A percentile compares a stretch with the other conserved stretches of the same genome.
phyloP scores from a whole-genome alignment of 2,329 filamentous ascomycete genomes.

The Tympanopsis confertula region DNA sequence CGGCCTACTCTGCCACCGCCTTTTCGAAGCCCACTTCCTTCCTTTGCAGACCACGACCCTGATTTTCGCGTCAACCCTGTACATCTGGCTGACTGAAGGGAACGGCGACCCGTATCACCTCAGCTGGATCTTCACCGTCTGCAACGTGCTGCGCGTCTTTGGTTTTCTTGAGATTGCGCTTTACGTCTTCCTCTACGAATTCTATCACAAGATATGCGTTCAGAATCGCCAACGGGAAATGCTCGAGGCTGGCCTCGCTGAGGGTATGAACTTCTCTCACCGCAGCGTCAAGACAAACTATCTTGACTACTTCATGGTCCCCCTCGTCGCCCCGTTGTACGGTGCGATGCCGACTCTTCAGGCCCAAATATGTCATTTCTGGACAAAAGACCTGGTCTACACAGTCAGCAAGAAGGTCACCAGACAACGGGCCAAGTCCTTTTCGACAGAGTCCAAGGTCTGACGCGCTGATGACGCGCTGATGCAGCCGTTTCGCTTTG shows the following conservation, averaged over 20 bases:
- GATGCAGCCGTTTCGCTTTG: constrained; percentile 28
- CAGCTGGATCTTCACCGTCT: constrained; percentile 46
- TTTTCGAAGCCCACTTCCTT: constrained; percentile 67
- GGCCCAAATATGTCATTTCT: constrained; percentile 59
- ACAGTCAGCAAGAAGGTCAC: constrained; percentile 61
- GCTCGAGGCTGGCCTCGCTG: constrained; percentile 48
- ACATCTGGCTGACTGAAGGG: constrained; percentile 39
- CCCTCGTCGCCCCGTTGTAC: constrained; percentile 55
- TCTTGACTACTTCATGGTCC: constrained; percentile 53
- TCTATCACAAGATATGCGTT: constrained; percentile 52
- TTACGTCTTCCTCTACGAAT: constrained; percentile 57
- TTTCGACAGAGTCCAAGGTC: constrained; percentile 30
- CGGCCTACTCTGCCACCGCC: constrained; percentile 47
- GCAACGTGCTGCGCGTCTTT: constrained; percentile 44
- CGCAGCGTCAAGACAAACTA: constrained; percentile 42
- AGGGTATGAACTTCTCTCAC: constrained; percentile 54
- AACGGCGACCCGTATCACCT: constrained; percentile 38
- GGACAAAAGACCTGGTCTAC: constrained; percentile 58
- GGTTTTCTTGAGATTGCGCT: constrained; percentile 52
- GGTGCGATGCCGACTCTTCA: constrained; percentile 57
- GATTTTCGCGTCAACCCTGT: constrained; percentile 49
- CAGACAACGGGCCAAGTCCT: constrained; percentile 32
- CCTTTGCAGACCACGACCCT: constrained; percentile 57
- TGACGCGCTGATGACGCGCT: constrained; percentile 28
- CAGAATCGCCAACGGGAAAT: constrained; percentile 53